phyloP scores from a whole-genome alignment of 345 rosid species.

The Citrus glauca region DNA sequence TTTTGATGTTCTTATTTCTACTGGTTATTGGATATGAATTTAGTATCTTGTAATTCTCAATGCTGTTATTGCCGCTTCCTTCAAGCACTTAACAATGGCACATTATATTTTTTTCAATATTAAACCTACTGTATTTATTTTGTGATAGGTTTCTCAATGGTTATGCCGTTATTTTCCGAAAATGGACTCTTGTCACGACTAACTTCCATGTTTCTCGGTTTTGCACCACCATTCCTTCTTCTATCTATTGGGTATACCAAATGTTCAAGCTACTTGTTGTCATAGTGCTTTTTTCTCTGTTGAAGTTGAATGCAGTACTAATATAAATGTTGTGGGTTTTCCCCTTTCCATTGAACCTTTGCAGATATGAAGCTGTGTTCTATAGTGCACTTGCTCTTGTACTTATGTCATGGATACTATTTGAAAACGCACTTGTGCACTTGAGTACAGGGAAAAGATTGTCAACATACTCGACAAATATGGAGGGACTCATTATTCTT shows the following conservation, averaged over 20 bases:
- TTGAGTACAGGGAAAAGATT: constrained; percentile 35
- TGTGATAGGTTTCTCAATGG: constrained; percentile 61
- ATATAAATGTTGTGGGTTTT: not conserved
- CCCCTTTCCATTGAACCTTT: constrained; percentile 21
- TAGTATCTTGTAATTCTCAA: not conserved
- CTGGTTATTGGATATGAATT: not conserved
- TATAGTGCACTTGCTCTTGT: constrained; percentile 78
- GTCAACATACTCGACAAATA: constrained; percentile 32
- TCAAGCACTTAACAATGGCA: too few species aligned
- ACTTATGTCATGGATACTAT: constrained; percentile 77
- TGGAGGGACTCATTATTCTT: constrained; percentile 30
- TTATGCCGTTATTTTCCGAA: constrained; percentile 79
- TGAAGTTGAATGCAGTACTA: not conserved
- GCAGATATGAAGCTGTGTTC: constrained; percentile 93
- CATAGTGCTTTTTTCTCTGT: not conserved
- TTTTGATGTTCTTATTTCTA: not conserved
- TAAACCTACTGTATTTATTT: not conserved
- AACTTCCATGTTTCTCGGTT: constrained; percentile 84
- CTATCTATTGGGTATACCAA: constrained; percentile 77
- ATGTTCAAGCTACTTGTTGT: not conserved
- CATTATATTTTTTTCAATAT: not conserved
- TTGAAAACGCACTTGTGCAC: constrained; percentile 67
- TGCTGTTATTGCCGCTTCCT: not conserved
- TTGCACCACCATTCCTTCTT: constrained; percentile 86
- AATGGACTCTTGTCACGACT: constrained; percentile 67